These are phyloP conservation scores for Pyrenophora graminea DNA, from an alignment of 2,329 filamentous ascomycete genomes.

Conservation along the genomic window DNA sequence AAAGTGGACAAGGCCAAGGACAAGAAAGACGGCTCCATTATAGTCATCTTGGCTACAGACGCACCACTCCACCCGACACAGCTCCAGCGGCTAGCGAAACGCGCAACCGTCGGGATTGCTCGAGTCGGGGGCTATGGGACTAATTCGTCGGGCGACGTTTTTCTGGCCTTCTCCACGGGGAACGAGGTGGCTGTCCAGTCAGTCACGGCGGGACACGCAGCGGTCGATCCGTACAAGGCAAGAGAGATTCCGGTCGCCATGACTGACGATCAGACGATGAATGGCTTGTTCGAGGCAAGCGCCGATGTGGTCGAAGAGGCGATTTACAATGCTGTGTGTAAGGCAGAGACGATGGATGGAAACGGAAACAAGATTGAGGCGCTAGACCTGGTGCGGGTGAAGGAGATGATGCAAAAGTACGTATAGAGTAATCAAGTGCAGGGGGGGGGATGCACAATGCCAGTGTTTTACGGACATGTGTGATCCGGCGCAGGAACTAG, in stretches of 20 bases:
- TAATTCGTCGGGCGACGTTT: conserved; percentile 68
- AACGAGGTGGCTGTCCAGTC: conserved; percentile 56
- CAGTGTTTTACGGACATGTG: too few species aligned
- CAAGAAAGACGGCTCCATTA: conserved; percentile 66
- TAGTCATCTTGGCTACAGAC: conserved; percentile 65
- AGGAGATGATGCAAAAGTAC: conserved; percentile 44
- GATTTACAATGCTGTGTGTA: conserved; percentile 67
- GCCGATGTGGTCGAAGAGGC: conserved; percentile 68
- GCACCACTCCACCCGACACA: conserved; percentile 63
- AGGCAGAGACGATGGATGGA: conserved; percentile 63
- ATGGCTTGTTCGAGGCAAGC: conserved; percentile 64
- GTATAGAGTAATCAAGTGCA: conserved; percentile 15
- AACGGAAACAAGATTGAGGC: conserved; percentile 52
- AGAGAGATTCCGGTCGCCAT: conserved; percentile 54
- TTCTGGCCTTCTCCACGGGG: conserved; percentile 68
- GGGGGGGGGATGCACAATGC: too few species aligned
- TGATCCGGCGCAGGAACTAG: too few species aligned
- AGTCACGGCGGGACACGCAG: conserved; percentile 24
- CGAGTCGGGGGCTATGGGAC: conserved; percentile 65
- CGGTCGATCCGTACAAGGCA: conserved; percentile 42
- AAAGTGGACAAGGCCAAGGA: conserved; percentile 47
- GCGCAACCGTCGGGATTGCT: conserved; percentile 64
- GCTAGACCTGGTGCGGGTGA: conserved; percentile 41
- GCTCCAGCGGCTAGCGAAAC: conserved; percentile 62
- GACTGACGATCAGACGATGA: conserved; percentile 64